Evolutionary conservation across 2,329 filamentous ascomycete genomes (phyloP), one percentile per base, ranked within the genome.

Genomic region (Neonectria sp.): DNA sequence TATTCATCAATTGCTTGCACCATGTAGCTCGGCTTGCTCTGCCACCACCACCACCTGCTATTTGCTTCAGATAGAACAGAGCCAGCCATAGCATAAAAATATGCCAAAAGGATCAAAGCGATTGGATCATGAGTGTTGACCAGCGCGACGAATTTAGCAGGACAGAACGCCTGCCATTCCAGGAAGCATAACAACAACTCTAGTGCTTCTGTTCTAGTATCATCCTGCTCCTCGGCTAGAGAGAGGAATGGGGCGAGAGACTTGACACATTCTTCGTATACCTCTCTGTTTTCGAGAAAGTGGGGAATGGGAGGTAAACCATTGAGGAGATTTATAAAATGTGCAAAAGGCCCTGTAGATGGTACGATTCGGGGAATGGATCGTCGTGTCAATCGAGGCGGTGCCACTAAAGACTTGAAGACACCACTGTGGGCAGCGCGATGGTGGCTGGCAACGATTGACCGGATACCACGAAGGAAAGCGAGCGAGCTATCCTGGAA

Each of bases 1-100:
- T 55, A 55, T 55, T 55, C 51, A 55, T 55, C 51, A 55, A 55
- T 55, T 55, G 51, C 51, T 55, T 55, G 51, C 51, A 55, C 51
- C 51, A 55, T 55, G 17, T 55, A 55, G 51, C 51, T 55, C 51
- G 51, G 51, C 51, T 37, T 55, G 51, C 51, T 55, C 51, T 55
- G 51, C 51, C 51, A 55, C 51, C 51, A 55, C 51, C 49, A 52
- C 49, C 51, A 55, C 51, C 29, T 55, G 51, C 51, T 55, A 29
- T 55, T 55, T 55, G 51, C 51, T 55, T 55, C 29, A 55, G 29
- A 55, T 55, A 55, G 51, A 35, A 55, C 51, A 55, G 51, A 35
- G 51, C 51, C 51, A 55, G 51, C 51, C 33, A 21, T 55, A 55
- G 51, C 51, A 55, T 55, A 55, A 55, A 55, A 55, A 55, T 55